Evolutionary conservation across 164 flowering plant species (phyloP).

Genomic region (Kalanchoe fedtschenkoi): DNA sequence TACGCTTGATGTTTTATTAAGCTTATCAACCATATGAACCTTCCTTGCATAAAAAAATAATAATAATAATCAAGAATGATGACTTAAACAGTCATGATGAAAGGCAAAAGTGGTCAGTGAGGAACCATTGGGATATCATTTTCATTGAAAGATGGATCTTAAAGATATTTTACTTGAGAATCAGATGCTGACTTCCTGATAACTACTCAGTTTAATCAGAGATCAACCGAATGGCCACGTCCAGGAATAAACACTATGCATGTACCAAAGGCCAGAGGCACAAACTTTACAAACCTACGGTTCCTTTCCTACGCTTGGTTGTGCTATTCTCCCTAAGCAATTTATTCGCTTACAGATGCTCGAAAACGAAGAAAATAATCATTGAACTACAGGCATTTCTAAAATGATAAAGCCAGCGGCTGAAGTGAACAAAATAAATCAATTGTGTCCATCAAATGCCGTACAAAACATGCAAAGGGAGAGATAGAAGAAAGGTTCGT

Average conservation of each 20-base stretch:
- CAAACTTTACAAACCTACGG: neutral
- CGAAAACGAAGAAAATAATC: neutral
- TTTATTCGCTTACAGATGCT: neutral
- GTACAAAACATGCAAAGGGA: neutral
- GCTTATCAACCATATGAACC: neutral
- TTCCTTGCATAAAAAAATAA: neutral
- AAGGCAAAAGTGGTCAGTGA: neutral
- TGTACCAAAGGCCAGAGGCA: neutral
- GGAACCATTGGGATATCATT: neutral
- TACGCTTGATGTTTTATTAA: too few relatives aligned
- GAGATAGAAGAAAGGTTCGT: neutral
- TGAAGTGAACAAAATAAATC: neutral
- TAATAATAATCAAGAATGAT: neutral
- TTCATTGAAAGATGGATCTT: neutral
- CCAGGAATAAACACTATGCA: neutral
- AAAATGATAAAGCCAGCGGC: neutral
- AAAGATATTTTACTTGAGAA: neutral
- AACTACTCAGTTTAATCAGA: neutral
- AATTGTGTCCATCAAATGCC: neutral
- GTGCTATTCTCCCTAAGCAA: neutral
- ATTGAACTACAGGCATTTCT: too few relatives aligned
- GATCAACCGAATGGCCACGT: neutral
- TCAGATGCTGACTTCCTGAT: neutral
- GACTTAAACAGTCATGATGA: neutral
- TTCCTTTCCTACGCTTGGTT: neutral